Percentiles rank a stretch among this genome's conserved stretches.
phyloP scores from a whole-genome alignment of 106 monocot species.

The Acorus calamus region DNA sequence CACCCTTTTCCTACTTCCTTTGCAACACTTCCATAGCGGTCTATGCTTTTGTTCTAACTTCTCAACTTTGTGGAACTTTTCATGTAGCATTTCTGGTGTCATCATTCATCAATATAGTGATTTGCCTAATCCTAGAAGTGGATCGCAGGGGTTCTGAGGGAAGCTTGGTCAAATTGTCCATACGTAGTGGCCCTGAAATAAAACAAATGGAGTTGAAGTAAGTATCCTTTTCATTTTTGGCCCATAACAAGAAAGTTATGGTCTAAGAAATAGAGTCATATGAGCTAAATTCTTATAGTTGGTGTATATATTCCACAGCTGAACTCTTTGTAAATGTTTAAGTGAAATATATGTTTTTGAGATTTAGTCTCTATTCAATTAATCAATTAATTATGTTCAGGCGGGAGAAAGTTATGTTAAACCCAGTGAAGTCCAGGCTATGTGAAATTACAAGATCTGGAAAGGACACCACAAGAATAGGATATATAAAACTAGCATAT shows the following conservation, averaged over 20 bases:
- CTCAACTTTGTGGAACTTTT: too few relatives aligned
- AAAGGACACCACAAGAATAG: conserved; percentile 53
- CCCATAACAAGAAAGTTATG: not conserved
- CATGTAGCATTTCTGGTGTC: not conserved
- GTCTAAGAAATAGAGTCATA: too few relatives aligned
- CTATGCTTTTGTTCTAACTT: too few relatives aligned
- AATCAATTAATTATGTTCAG: conserved; percentile 18
- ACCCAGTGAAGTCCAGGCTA: conserved; percentile 80
- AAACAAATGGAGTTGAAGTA: conserved; percentile 61
- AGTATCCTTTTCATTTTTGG: conserved; percentile 4
- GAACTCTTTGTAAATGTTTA: not conserved
- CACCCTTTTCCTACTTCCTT: too few relatives aligned
- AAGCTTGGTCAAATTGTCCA: conserved; percentile 65
- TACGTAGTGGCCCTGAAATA: conserved; percentile 55
- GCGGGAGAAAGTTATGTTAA: conserved; percentile 70
- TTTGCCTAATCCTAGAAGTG: not conserved
- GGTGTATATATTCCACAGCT: not conserved
- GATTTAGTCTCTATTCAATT: not conserved
- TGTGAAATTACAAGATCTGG: conserved; percentile 63
- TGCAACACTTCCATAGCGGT: too few relatives aligned
- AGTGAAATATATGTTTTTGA: not conserved
- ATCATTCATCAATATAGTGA: conserved; percentile 1
- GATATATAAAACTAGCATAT: conserved; percentile 86
- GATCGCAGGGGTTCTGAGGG: conserved; percentile 71
- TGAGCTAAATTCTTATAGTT: too few relatives aligned